Base-by-base conservation (phyloP, 2,329 filamentous ascomycete species). In the Colletotrichum gigasporum region DNA sequence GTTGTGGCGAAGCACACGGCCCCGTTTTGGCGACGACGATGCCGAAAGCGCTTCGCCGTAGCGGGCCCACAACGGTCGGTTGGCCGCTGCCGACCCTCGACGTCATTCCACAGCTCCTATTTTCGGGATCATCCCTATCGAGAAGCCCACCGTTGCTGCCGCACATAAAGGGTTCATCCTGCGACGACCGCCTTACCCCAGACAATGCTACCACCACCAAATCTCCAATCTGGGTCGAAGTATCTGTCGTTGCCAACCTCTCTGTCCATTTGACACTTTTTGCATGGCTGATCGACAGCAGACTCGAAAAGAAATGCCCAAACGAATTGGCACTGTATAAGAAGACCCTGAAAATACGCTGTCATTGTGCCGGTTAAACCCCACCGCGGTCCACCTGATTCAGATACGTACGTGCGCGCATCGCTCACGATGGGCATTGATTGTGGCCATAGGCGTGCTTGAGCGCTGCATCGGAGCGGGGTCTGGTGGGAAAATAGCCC, bases 1-100 rank as follows among this genome's bases (percentile, higher is more conserved):
- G n/a, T 42, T 18, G 52, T 41, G 58, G 52, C 26, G 34, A 52
- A 53, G 54, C 24, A 53, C 42, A 41, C 34, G 26, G 47, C 56
- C 34, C 61, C 61, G 53, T 56, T 56, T 56, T 30, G 53, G 47
- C 53, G 53, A 64, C 55, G 42, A 61, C 48, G 55, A 58, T 61
- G 41, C 53, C 53, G 53, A 56, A n/a, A 35, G 30, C 41, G 41
- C 47, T 54, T 48, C 51, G 53, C 53, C 34, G 41, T 54, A 35
- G 56, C 56, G 42, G 52, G 45, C 44, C 61, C 32, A 45, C 41
- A 47, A 37, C 41, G 53, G 41, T 56, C 53, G 53, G 41, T n/a
- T 32, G n/a, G 9, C 47, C 47, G 55, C 47, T 30, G 39, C 51
- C 48, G 55, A 42, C 32, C 20, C 42, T 47, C 55, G 61, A 64